These are phyloP conservation scores for Aspergillus glaucus DNA, from an alignment of 2,329 filamentous ascomycete species.

Conservation along the genomic window DNA sequence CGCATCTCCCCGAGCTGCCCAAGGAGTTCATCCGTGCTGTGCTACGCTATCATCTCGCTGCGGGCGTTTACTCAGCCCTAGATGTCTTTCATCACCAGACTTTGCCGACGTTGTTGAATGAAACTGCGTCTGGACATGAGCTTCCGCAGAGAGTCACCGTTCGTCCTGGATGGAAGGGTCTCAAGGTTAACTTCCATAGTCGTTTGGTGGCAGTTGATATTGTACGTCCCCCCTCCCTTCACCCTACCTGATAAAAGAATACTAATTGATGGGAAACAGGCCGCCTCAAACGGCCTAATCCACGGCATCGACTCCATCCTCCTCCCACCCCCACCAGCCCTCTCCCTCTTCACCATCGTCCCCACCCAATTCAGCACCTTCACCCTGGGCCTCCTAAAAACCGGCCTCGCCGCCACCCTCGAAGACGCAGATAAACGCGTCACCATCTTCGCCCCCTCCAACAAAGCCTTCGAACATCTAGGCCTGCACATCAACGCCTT, in stretches of 20 bases:
- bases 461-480: constrained; percentile 71
- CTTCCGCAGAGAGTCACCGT: constrained; percentile 65
- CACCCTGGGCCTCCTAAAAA: constrained; percentile 66
- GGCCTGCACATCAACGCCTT: constrained; percentile 71
- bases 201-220: constrained; percentile 65
- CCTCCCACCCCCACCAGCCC: constrained; percentile 63
- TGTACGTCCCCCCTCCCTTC: constrained; percentile 35
- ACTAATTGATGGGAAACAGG: constrained; percentile 34
- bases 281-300: constrained; percentile 71
- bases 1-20: constrained; percentile 53
- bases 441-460: constrained; percentile 76
- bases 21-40: constrained; percentile 65
- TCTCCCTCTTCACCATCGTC: constrained; percentile 58
- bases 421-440: constrained; percentile 55
- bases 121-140: constrained; percentile 54
- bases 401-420: constrained; percentile 59
- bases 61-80: constrained; percentile 60
- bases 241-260: not conserved
- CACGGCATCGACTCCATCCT: constrained; percentile 70
- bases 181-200: constrained; percentile 71
- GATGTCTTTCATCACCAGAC: constrained; percentile 66
- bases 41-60: constrained; percentile 68
- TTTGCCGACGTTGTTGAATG: constrained; percentile 61
- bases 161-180: constrained; percentile 56
- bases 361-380: constrained; percentile 74